Evolutionary conservation across 2,329 filamentous ascomycete species (phyloP).

Genomic region (Alternaria triticina): DNA sequence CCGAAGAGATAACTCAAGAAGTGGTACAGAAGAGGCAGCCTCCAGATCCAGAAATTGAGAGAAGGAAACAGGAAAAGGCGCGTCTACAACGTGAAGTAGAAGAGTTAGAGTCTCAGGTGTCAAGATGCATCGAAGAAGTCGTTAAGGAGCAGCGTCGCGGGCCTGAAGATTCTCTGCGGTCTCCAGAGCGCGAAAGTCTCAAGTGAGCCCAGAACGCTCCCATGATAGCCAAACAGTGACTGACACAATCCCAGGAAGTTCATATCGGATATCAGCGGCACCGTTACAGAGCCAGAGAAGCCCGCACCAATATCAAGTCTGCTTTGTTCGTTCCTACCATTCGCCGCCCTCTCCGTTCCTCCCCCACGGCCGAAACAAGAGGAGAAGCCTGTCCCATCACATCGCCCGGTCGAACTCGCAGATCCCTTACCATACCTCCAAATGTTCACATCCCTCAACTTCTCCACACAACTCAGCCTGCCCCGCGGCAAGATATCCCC

Average conservation of each 20-base stretch:
- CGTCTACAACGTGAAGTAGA: slow-evolving; percentile 36
- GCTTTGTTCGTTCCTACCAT: slow-evolving; percentile 51
- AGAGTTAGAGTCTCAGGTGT: slow-evolving; percentile 42
- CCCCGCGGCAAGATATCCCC: slow-evolving; percentile 19
- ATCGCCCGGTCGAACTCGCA: slow-evolving; percentile 67
- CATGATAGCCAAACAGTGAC: neutral
- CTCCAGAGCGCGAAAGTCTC: slow-evolving; percentile 31
- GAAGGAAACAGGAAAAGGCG: slow-evolving; percentile 39
- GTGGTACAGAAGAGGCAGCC: slow-evolving; percentile 9
- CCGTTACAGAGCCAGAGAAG: slow-evolving; percentile 24
- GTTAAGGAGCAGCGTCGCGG: slow-evolving; percentile 30
- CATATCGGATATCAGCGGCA: slow-evolving; percentile 27
- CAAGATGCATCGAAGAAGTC: slow-evolving; percentile 36
- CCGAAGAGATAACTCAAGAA: neutral
- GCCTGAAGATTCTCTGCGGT: slow-evolving; percentile 15
- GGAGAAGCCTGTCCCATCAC: slow-evolving; percentile 61
- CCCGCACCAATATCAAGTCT: slow-evolving; percentile 39
- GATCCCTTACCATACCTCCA: slow-evolving; percentile 74
- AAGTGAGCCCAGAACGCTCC: slow-evolving; percentile 18
- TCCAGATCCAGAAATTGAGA: slow-evolving; percentile 33
- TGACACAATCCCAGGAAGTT: slow-evolving; percentile 30
- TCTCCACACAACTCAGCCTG: slow-evolving; percentile 60
- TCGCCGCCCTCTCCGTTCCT: slow-evolving; percentile 34
- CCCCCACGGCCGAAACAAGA: slow-evolving; percentile 31
- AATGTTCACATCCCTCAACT: slow-evolving; percentile 71